Base-by-base conservation (phyloP, 2,329 filamentous ascomycete genomes). In the Fusarium drepaniforme region DNA sequence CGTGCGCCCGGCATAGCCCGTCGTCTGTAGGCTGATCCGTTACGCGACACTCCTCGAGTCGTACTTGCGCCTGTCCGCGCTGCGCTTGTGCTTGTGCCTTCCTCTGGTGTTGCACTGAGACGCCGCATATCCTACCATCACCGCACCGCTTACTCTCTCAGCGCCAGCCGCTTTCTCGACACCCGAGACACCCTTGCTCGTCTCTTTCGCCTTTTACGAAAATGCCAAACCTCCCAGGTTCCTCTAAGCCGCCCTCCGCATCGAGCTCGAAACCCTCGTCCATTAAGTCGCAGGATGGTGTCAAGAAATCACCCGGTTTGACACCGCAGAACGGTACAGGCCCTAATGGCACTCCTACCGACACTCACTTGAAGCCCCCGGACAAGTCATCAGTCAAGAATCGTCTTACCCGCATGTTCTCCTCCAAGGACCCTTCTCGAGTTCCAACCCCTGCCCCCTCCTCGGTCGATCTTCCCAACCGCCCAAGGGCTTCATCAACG, bases 391-490 rank as follows among this genome's bases (percentile, higher is more conserved):
- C 90, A 16, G 90, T 92, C 83, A 92, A 92, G 80, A 90, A 91
- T 79, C 88, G 90, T 57, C 81, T 92, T 67, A 89, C 90, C 46
- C 88, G 90, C 84, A 92, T 92, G 88, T 92, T 92, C 82, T 90
- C 85, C 72, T 90, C 85, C 74, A 91, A 89, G 80, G 90, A 91
- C 64, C 80, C 85, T 23, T 77, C 81, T 46, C 83, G 81, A 66
- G 71, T 73, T 23, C 65, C 63, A 37, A 80, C 81, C 64, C 75
- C 83, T 42, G 81, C 83, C 53, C 83, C 83, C 37, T 81, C 82
- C 61, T 83, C 82, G 66, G 73, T 80, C 71, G 83, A 84, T 28
- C 62, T 75, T 16, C 73, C 80, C 53, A 77, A 79, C 67, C 83
- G 84, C 62, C 75, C 82, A 46, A 81, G 84, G 49, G 80, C 82